Evolutionary conservation across 768 basidiomycete species (phyloP), one percentile per base, ranked within the genome.

Genomic region (Podaxis sp.): DNA sequence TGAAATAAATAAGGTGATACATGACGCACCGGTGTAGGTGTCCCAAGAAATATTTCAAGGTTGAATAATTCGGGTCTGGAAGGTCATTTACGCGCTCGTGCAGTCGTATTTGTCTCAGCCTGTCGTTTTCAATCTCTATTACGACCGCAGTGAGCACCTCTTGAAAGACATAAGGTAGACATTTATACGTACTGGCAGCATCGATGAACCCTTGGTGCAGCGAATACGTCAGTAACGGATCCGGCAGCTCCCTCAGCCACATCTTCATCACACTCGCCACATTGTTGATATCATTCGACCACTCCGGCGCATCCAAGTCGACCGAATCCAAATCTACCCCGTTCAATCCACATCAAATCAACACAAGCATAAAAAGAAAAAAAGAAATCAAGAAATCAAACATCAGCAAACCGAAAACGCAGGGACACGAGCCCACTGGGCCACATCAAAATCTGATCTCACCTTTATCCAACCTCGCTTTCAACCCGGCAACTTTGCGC

Each of bases 11-110:
- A 9, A 18, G 21, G 21, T 36, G 23, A 47, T 25, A 25, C 14
- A 23, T 25, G 47, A 73, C 84, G 59, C 65, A 96, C 95, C 83
- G 86, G 75, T 98, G 82, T 63, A 99, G 77, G 75, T 99, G 97
- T 11, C 92, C 94, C 79, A 99, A 80, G 73, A 98, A 90, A 72
- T 83, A 97, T 71, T 98, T 98, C 54, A 98, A 79, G 1, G 96
- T 96, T 1, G 97, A 93, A 69, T 99, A 99, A 73, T 98, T 98
- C n/a, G 97, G 85, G 74, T 99, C 97, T 11, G 97, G 96, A 56
- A 99, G 81, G 65, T 98, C 96, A 68, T 99, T 99, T 50, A 99
- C 95, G 50, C 95, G 87, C 70, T 98, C 97, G 69, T 99, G 97
- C 55, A 98, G 76, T 53, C 95, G 86, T 64, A 99, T 98, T 68